Evolutionary conservation across 305 asterid species (phyloP), one percentile per base, ranked within the genome.

Genomic region (Rubia balearica): DNA sequence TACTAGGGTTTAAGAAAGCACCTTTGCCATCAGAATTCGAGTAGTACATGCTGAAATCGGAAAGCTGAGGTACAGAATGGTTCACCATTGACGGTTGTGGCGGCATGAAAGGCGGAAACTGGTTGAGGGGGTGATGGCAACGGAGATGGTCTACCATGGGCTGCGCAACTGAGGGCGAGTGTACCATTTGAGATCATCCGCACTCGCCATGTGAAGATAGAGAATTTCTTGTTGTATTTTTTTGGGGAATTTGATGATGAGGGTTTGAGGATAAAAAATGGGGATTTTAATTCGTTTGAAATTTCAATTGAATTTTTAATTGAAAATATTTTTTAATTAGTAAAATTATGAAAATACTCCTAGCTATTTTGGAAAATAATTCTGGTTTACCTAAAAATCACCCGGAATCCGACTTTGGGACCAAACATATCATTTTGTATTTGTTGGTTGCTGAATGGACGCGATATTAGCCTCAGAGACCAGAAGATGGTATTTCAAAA

Each of bases 1-100:
- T n/a, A n/a, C 4, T 73, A 56, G 67, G 71, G 71, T 65, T 72
- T 8, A 41, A 7, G n/a, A n/a, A n/a, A n/a, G n/a, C n/a, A n/a
- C n/a, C n/a, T n/a, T n/a, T n/a, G 49, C 4, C 3, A 13, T 11
- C 68, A n/a, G 53, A 46, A 12, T 12, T 46, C 5, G 48, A 10
- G 9, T 46, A 46, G n/a, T n/a, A n/a, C n/a, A n/a, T n/a, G 21
- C 6, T 49, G 56, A 49, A 4, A 13, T 49, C 56, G 8, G 56
- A 19, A 7, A 48, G 19, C 55, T 13, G 55, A 17, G 13, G 55
- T 0, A 49, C 56, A 2, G 21, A 5, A 5, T 19, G 56, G 56
- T 48, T 49, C 6, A 49, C 19, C 51, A 40, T 40, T 7, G 10
- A 16, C 56, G 16, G 14, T 2, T n/a, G 56, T 19, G 16, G 0